Evolutionary conservation across 345 rosid genomes (phyloP).

Genomic region (Linum trigynum): DNA sequence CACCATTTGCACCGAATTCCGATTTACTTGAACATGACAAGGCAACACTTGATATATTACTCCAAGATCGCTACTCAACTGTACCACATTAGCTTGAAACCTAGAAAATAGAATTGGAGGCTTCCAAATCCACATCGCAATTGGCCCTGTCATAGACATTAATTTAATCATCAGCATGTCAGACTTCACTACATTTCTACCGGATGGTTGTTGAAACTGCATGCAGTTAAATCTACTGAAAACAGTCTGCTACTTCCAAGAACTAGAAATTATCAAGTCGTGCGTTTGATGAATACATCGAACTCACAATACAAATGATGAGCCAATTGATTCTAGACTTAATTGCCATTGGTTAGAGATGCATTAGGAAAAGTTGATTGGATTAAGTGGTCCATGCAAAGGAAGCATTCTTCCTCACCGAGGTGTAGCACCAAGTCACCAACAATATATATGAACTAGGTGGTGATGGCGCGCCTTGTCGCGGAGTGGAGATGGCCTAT

Average conservation of each 20-base stretch:
- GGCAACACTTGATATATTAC: slow-evolving; percentile 21
- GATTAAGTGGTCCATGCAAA: background rate
- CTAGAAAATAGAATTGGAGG: slow-evolving; percentile 20
- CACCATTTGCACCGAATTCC: slow-evolving; percentile 16
- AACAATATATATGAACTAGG: too few species aligned
- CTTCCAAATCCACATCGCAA: slow-evolving; percentile 14
- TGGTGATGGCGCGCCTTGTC: too few species aligned
- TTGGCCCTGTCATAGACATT: slow-evolving; percentile 22
- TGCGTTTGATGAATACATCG: too few species aligned
- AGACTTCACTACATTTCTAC: background rate
- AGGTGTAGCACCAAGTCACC: too few species aligned
- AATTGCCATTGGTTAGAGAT: too few species aligned
- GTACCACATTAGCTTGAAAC: slow-evolving; percentile 16
- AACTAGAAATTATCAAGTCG: too few species aligned
- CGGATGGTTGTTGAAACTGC: background rate
- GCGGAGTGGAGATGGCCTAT: too few species aligned
- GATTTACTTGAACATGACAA: slow-evolving; percentile 18
- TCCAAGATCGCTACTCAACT: slow-evolving; percentile 11
- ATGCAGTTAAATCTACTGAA: too few species aligned
- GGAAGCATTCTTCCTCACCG: background rate
- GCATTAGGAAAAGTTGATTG: too few species aligned
- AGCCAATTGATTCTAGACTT: too few species aligned
- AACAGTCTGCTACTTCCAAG: too few species aligned
- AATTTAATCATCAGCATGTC: background rate
- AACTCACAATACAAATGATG: too few species aligned